Percentiles rank a stretch among this genome's conserved stretches.
These are phyloP conservation scores for Wickerhamiella parazyma DNA, from an alignment of 805 yeast genomes.

Conservation along the genomic window DNA sequence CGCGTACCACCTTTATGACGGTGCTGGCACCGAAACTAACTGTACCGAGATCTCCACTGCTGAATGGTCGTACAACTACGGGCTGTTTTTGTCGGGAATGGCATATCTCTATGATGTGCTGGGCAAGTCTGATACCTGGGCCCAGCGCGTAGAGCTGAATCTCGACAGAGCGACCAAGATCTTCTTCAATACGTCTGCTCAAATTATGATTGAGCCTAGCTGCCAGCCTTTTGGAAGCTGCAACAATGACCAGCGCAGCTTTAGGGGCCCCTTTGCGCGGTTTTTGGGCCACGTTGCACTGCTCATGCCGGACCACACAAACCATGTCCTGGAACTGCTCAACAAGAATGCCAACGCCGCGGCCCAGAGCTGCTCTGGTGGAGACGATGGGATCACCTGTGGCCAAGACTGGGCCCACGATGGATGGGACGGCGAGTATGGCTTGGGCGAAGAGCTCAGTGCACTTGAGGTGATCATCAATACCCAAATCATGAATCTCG, in stretches of 20 bases:
- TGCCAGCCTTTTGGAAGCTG: conserved; percentile 44
- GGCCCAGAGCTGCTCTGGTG: conserved; percentile 63
- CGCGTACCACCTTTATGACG: conserved; percentile 47
- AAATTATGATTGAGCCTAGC: conserved; percentile 54
- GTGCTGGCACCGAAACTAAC: conserved; percentile 36
- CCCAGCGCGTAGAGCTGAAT: conserved; percentile 35
- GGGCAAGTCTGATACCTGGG: conserved; percentile 31
- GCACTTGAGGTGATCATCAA: conserved; percentile 52
- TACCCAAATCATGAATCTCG: conserved; percentile 20
- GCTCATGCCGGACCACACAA: conserved; percentile 40
- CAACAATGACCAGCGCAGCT: conserved; percentile 56
- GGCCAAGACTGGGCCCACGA: conserved; percentile 53
- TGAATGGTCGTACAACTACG: conserved; percentile 68
- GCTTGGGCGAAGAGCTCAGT: conserved; percentile 68
- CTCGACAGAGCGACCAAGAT: conserved; percentile 30
- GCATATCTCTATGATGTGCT: conserved; percentile 6
- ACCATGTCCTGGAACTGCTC: conserved; percentile 32
- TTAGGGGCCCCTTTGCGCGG: conserved; percentile 53
- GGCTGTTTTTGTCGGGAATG: conserved; percentile 50
- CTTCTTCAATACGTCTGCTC: conserved; percentile 33
- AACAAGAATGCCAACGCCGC: conserved; percentile 49
- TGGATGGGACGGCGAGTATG: conserved; percentile 52
- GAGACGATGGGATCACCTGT: conserved; percentile 62
- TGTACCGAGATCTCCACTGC: conserved; percentile 39
- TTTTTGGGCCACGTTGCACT: conserved; percentile 47